A percentile compares a stretch with the other conserved stretches of the same genome.
Conservation (phyloP, 192 early-diverging fungal species). For the Umbelopsis sp. region DNA sequence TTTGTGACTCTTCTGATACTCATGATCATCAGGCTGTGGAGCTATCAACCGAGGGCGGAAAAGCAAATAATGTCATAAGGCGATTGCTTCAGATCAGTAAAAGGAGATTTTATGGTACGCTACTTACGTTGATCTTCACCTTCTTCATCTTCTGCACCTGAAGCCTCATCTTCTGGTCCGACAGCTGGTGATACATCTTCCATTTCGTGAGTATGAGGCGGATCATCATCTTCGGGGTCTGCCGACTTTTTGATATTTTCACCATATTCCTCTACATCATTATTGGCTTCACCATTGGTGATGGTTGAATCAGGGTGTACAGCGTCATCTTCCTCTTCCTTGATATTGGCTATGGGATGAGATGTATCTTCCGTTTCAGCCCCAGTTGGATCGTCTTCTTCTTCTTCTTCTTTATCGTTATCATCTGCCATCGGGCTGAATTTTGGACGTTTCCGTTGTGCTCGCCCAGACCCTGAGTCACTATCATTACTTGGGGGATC, state of each 20-base stretch:
- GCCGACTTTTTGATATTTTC: neutral
- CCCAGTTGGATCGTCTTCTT: neutral
- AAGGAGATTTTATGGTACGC: neutral
- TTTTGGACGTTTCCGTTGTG: neutral
- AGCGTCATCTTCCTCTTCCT: slow-evolving; percentile 11
- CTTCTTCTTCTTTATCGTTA: neutral
- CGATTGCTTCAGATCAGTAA: neutral
- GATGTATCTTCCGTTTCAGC: neutral
- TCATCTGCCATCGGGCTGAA: neutral
- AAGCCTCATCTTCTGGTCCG: neutral
- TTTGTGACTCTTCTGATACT: slow-evolving; percentile 49
- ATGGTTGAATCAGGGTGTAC: neutral
- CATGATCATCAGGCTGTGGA: slow-evolving; percentile 34
- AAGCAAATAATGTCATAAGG: neutral
- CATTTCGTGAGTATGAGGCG: neutral
- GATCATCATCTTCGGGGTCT: neutral
- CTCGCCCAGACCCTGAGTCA: neutral
- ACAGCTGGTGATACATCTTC: neutral
- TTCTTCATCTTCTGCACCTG: slow-evolving; percentile 16
- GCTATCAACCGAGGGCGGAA: neutral
- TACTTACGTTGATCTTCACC: neutral
- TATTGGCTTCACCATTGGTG: neutral
- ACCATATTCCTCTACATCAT: neutral
- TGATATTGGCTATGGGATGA: neutral
- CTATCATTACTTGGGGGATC: neutral